Conservation (phyloP, 371 early-diverging fungal genomes). For the Coemansia sp. region DNA sequence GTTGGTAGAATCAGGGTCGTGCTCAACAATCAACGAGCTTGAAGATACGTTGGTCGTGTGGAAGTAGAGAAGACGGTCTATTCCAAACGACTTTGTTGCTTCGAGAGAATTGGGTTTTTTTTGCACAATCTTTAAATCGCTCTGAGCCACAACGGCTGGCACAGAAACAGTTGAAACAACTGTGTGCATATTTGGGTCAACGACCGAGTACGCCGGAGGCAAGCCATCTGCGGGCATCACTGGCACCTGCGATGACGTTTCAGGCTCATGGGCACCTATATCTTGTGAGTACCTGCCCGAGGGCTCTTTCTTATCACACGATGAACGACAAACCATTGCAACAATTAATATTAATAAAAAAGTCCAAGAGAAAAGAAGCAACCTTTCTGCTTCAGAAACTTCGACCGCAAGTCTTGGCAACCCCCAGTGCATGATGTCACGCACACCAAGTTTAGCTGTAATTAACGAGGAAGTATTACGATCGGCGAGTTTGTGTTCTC, state of each 20-base stretch:
- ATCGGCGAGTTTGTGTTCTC: slow-evolving; percentile 33
- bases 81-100: slow-evolving; percentile 10
- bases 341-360: not conserved
- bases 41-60: slow-evolving; percentile 16
- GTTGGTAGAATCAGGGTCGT: slow-evolving; percentile 19
- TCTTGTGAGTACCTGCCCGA: not conserved
- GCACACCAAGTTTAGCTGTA: not conserved
- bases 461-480: slow-evolving; percentile 11
- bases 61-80: slow-evolving; percentile 32
- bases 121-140: slow-evolving; percentile 14
- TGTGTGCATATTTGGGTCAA: slow-evolving; percentile 17
- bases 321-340: not conserved
- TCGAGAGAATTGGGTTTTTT: slow-evolving; percentile 21
- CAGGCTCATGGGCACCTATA: not conserved
- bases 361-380: not conserved
- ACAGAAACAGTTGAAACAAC: not conserved
- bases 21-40: slow-evolving; percentile 29
- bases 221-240: not conserved
- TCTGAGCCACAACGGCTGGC: too few relatives aligned
- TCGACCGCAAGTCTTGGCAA: slow-evolving; percentile 4
- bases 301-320: not conserved
- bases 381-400: not conserved
- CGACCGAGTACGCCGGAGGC: slow-evolving; percentile 35
- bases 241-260: not conserved
- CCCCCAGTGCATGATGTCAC: not conserved